Evolutionary conservation across 192 early-diverging fungal genomes (phyloP).

Genomic region (Podochytrium sp.): DNA sequence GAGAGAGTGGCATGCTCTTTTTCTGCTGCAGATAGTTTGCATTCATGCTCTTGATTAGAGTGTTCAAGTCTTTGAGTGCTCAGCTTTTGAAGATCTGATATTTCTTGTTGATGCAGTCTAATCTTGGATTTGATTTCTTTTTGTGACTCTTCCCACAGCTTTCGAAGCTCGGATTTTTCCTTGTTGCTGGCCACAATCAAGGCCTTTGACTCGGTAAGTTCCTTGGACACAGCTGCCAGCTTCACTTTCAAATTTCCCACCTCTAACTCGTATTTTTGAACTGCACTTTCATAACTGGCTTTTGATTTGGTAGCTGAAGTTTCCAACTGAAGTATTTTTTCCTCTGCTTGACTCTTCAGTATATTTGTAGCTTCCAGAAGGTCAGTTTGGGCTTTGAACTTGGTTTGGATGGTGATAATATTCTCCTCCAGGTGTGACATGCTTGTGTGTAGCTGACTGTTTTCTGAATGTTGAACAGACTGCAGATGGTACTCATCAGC

Average conservation of each 20-base stretch:
- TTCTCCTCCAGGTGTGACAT: slow-evolving; percentile 5
- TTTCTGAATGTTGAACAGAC: slow-evolving; percentile 1
- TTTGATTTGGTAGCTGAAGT: too few species aligned
- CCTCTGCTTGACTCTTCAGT: background rate
- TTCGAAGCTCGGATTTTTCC: slow-evolving; percentile 1
- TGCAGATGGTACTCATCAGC: background rate
- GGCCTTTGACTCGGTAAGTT: background rate
- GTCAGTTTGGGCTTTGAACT: slow-evolving; percentile 2
- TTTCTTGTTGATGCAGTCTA: slow-evolving; percentile 3
- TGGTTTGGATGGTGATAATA: background rate
- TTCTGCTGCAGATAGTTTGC: background rate
- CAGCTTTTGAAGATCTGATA: background rate
- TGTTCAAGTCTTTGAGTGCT: background rate
- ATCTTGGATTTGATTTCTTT: background rate
- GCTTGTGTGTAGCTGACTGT: background rate
- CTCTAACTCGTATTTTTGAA: background rate
- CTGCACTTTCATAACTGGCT: background rate
- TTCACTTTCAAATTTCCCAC: background rate
- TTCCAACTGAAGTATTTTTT: background rate
- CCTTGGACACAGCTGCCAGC: background rate
- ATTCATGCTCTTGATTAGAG: background rate
- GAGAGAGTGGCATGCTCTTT: background rate
- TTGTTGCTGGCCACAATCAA: background rate
- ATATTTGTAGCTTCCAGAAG: background rate
- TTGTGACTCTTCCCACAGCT: background rate